Evolutionary conservation across 2,329 filamentous ascomycete genomes (phyloP).

Genomic region (Ophiostoma himal-ulmi): DNA sequence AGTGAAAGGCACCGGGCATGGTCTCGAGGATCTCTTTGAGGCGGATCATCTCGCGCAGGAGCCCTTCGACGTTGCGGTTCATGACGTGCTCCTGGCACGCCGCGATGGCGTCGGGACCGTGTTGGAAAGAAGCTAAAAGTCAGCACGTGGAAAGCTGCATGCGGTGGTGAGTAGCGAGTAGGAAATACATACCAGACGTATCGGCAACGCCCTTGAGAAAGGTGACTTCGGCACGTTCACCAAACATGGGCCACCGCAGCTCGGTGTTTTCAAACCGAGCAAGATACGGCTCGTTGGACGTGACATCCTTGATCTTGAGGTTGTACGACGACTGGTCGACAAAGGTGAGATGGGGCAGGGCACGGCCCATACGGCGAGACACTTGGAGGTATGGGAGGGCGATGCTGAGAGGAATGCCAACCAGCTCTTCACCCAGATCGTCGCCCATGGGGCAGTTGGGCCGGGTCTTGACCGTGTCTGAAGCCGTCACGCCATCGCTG

Average conservation of each 20-base stretch:
- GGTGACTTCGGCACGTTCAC: conserved; percentile 46
- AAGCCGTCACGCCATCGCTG: conserved; percentile 41
- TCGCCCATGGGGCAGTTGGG: conserved; percentile 44
- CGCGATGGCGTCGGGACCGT: conserved; percentile 47
- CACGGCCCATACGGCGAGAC: conserved; percentile 46
- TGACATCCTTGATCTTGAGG: conserved; percentile 44
- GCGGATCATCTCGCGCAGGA: conserved; percentile 45
- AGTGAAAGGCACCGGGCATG: conserved; percentile 50
- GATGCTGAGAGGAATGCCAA: conserved; percentile 44
- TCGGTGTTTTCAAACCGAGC: conserved; percentile 50
- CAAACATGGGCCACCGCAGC: conserved; percentile 50
- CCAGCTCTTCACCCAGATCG: conserved; percentile 45
- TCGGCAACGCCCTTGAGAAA: conserved; percentile 48
- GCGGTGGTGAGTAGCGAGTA: not conserved
- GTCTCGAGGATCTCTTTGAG: conserved; percentile 49
- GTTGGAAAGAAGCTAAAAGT: conserved; percentile 42
- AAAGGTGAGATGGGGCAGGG: conserved; percentile 48
- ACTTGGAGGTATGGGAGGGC: conserved; percentile 47
- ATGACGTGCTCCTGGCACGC: conserved; percentile 51
- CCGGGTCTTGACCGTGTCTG: conserved; percentile 30
- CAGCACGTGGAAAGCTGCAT: not conserved
- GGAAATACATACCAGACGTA: conserved; percentile 30
- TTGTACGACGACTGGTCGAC: conserved; percentile 51
- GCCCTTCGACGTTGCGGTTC: conserved; percentile 46
- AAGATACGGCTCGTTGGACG: conserved; percentile 45